Evolutionary conservation across 1,284 basidiomycete species (phyloP), one percentile per base, ranked within the genome.

Genomic region (Microbotryum scabiosae): DNA sequence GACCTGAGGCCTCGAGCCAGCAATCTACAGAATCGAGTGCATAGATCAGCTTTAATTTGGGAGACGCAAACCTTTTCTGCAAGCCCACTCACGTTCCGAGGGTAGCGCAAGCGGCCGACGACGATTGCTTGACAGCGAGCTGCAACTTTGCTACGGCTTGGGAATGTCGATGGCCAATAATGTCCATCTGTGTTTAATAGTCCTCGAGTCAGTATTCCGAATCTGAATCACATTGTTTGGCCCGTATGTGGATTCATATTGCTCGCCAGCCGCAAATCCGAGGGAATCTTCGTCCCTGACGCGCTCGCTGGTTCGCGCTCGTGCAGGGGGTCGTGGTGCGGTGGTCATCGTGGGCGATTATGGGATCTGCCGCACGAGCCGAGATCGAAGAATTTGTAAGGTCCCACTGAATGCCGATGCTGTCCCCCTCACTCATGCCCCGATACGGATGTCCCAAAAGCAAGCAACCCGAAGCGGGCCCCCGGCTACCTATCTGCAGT

Each of bases 81-180:
- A 5, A 5, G 30, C 23, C 20, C 14, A 53, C 64, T 43, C 32
- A 67, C 70, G 66, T 69, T 21, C 57, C 70, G 2, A 70, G 52
- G 16, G 67, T 68, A 0, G 65, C 54, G 32, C 70, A 71, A 5
- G 65, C 70, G 0, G 62, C 56, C 3, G 63, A 59, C n/a, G 62
- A 65, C 7, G 59, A 59, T 8, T 50, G 46, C 1, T 30, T 47
- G 21, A 63, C 67, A 0, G 70, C 69, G 7, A 30, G 60, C 23
- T 62, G 58, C 12, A 69, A 51, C 46, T 57, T 61, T 8, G 1
- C 4, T 10, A 63, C 49, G 4, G 67, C 70, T 10, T 59, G 54
- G 3, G 53, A 14, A 14, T 59, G 49, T 12, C 59, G 50, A 57
- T 69, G 69, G 4, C 54, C 51, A 26, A 71, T 69, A 30, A 70